Evolutionary conservation across 768 basidiomycete genomes (phyloP), one percentile per base, ranked within the genome.

Genomic region (Calocera cornea): DNA sequence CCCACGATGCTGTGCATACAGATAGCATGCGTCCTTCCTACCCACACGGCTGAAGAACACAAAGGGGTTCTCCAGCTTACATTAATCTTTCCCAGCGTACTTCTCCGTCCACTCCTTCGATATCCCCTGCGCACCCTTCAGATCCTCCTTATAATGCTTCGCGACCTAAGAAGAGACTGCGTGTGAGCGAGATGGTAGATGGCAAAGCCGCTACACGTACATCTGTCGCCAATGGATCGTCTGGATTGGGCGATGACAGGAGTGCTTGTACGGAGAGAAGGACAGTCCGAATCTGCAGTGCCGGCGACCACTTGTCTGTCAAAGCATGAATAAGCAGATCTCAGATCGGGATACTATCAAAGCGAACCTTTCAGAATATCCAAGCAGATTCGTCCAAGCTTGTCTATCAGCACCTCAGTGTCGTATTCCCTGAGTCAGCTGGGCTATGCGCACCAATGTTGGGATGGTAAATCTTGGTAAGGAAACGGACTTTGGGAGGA

Each of bases 251-350:
- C 1, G 97, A 88, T 70, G 89, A 91, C 47, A 99, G 82, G 54
- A 99, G 81, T n/a, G 97, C 97, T 78, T 99, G 97, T 74, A 99
- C 84, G 41, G 95, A 97, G 64, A 99, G 84, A 67, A 99, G 81
- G 64, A 99, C 97, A 1, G 97, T 99, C 72, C 97, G 88, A 79
- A 99, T 99, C 77, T 99, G 97, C 19, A 99, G 83, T 0, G 97
- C 97, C 22, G 97, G 97, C 11, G 94, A 97, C 97, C 97, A 99
- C 82, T 98, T 98, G 78, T 99, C 97, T 93, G 73, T n/a, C 5
- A 19, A 22, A 60, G 69, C 66, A 40, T 1, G 24, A 11, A 5
- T 22, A 63, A 11, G 67, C 16, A 36, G 36, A 3, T 31, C 17
- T 31, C 33, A 10, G 1, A 41, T 29, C 27, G 44, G 22, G 11